Base-by-base conservation (phyloP, 306 rosid genomes). In the Fragaria vesca region DNA sequence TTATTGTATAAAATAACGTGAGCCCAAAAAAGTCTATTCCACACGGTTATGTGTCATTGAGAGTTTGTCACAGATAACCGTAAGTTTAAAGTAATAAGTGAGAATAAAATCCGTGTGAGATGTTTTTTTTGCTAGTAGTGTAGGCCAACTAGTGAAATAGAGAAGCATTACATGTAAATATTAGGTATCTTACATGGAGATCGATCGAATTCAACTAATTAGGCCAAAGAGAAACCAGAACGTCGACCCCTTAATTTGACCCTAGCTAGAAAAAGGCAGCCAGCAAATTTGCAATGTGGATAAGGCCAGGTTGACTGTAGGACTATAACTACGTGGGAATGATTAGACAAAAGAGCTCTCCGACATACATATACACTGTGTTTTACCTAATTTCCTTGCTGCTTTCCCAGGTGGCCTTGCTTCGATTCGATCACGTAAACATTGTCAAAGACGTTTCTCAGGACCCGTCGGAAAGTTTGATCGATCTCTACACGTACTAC, bases 331-430 rank as follows among this genome's bases (percentile, higher is more conserved):
- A 74, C 70, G 78, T 45, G n/a, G 70, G 78, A 45, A 11, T 61
- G 78, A 74, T 45, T 6, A 34, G 46, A 66, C 58, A 26, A 28
- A 26, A 1, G 20, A 21, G 70, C 43, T 7, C 4, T 74, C 78
- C 78, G 61, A 24, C 57, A 69, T 74, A 40, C 15, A 21, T 42
- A 7, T n/a, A 46, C 4, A 21, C 26, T 55, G 8, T 54, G 3
- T 32, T 24, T 24, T 24, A 24, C 32, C 12, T 30, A 4, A 28
- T 71, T 50, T 50, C 6, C 54, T 26, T 55, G 34, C 34, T 36
- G 32, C 68, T 40, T 57, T 57, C 63, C 43, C 78, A 45, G 71
- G 60, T 75, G 32, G 60, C 77, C 12, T 51, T 9, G 46, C 76
- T n/a, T 72, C 45, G 38, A 55, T 73, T 54, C 51, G 15, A 0